Conservation (phyloP, 2,329 filamentous ascomycete species). For the Fusarium nurragi region DNA sequence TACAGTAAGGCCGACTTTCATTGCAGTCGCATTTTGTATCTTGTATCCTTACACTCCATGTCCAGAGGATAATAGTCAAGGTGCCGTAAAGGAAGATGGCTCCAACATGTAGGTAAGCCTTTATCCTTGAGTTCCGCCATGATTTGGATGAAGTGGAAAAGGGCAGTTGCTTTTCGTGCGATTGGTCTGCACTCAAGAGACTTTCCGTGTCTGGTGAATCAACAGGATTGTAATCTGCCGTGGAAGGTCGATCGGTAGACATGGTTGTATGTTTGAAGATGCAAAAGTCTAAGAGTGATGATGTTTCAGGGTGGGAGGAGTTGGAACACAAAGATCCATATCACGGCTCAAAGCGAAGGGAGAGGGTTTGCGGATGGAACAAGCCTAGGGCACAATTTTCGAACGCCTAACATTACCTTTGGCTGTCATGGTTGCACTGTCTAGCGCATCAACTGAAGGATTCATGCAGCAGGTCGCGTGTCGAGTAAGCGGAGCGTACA, state of each 20-base stretch:
- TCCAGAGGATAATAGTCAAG: neutral
- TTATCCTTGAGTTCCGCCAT: neutral
- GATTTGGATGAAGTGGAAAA: neutral
- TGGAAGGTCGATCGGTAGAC: neutral
- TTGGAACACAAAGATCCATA: neutral
- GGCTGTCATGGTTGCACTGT: neutral
- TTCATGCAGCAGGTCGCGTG: neutral
- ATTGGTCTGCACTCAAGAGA: neutral
- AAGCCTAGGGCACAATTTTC: neutral
- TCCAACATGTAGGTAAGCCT: neutral
- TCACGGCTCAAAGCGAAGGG: neutral
- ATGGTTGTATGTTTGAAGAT: neutral
- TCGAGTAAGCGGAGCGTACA: neutral
- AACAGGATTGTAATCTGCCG: neutral
- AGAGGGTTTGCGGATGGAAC: neutral
- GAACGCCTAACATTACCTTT: neutral
- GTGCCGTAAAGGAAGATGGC: neutral
- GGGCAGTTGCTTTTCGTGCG: neutral
- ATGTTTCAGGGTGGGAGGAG: neutral
- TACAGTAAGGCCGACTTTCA: neutral
- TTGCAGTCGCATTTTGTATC: neutral
- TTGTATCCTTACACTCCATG: neutral
- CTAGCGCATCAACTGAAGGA: neutral
- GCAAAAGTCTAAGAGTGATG: neutral
- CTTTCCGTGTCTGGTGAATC: conserved; percentile 1